phyloP scores from a whole-genome alignment of 2,329 filamentous ascomycete species.

The Mycosphaerella sp. region DNA sequence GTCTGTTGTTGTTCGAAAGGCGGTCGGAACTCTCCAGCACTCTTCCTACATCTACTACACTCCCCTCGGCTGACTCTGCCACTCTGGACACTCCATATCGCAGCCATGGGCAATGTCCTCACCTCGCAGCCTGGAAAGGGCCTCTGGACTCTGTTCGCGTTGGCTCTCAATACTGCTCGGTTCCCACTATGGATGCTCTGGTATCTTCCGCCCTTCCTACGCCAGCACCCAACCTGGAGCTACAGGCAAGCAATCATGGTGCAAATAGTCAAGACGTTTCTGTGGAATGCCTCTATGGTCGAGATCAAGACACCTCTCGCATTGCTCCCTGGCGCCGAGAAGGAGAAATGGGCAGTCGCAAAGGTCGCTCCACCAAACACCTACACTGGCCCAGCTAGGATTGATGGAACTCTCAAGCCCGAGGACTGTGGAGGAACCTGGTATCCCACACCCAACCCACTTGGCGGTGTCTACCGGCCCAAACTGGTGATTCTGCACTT shows the following conservation, averaged over 20 bases:
- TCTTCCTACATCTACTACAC: not conserved
- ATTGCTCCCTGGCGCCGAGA: slow-evolving; percentile 34
- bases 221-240: slow-evolving; percentile 38
- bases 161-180: slow-evolving; percentile 32
- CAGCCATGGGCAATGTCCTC: slow-evolving; percentile 16
- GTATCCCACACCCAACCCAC: slow-evolving; percentile 32
- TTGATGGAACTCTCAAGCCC: slow-evolving; percentile 34
- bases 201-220: slow-evolving; percentile 33
- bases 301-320: slow-evolving; percentile 30
- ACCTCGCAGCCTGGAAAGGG: slow-evolving; percentile 38
- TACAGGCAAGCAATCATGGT: slow-evolving; percentile 36
- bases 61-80: not conserved
- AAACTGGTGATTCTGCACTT: slow-evolving; percentile 41
- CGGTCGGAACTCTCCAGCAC: not conserved
- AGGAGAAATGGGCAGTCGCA: slow-evolving; percentile 35
- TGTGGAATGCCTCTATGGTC: slow-evolving; percentile 32
- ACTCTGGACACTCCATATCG: too few species aligned
- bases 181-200: slow-evolving; percentile 39
- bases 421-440: slow-evolving; percentile 38
- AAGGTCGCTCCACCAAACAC: slow-evolving; percentile 12
- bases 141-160: slow-evolving; percentile 35
- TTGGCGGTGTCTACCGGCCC: slow-evolving; percentile 15
- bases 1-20: not conserved
- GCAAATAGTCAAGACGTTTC: slow-evolving; percentile 31
- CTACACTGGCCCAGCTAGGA: slow-evolving; percentile 20